Conservation (phyloP, 352 stramenopile species). For the Globisporangium spiculum region DNA sequence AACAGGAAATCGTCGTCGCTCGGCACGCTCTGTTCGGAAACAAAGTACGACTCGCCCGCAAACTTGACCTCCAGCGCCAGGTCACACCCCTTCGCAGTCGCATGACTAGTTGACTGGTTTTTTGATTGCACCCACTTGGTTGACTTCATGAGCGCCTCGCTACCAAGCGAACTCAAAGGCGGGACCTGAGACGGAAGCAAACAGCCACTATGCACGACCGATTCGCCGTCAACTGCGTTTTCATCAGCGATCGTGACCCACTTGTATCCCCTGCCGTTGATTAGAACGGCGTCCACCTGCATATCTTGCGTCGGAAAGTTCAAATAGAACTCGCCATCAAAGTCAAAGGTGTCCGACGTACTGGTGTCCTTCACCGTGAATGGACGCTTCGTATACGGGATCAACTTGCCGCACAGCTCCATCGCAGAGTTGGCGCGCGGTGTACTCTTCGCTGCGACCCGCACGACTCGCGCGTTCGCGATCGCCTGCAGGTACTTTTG, state of each 20-base stretch:
- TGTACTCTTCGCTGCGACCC: constrained; percentile 2
- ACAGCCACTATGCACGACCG: neutral
- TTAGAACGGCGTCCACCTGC: neutral
- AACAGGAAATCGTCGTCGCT: neutral
- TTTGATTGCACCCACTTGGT: neutral
- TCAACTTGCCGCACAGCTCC: neutral
- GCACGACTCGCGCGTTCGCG: neutral
- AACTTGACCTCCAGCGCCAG: constrained; percentile 4
- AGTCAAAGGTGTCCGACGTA: neutral
- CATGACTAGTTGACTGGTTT: neutral
- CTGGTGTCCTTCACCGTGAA: neutral
- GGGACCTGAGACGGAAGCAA: neutral
- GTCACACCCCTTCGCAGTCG: neutral
- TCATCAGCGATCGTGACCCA: constrained; percentile 1
- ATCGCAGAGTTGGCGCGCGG: neutral
- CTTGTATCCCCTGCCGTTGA: neutral
- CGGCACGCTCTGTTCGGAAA: neutral
- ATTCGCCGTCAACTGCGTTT: neutral
- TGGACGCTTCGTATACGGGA: neutral
- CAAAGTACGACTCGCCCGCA: constrained; percentile 5
- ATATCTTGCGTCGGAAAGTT: neutral
- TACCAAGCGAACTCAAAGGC: neutral
- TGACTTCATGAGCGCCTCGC: neutral
- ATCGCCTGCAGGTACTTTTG: neutral
- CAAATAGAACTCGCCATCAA: neutral